Percentiles rank a stretch among this genome's conserved stretches.
Conservation (phyloP, 2,329 filamentous ascomycete species). For the Macrophomina pseudophaseolina region DNA sequence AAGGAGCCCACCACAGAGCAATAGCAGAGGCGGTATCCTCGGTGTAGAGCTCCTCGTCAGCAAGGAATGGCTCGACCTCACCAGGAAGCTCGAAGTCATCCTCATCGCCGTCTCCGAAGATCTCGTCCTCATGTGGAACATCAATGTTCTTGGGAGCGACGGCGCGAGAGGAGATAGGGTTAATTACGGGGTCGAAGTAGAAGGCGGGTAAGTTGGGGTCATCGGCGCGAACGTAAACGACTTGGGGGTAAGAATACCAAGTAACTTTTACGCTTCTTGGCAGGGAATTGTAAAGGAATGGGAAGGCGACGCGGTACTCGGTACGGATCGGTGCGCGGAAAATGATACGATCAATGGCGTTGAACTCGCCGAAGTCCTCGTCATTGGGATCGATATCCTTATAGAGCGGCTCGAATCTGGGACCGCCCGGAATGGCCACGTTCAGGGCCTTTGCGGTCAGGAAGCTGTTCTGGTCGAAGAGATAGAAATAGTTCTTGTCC, state of each 20-base stretch:
- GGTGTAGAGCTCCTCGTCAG: conserved; percentile 86
- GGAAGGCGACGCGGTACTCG: conserved; percentile 93
- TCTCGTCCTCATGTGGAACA: conserved; percentile 87
- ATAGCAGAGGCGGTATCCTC: conserved; percentile 90
- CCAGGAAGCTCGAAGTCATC: conserved; percentile 83
- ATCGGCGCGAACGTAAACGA: conserved; percentile 87
- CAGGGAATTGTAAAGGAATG: conserved; percentile 94
- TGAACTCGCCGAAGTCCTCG: conserved; percentile 99
- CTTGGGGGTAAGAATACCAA: conserved; percentile 93
- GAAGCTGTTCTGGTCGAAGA: conserved; percentile 95
- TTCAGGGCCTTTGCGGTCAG: conserved; percentile 96
- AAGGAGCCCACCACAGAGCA: conserved; percentile 96
- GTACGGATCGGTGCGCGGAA: conserved; percentile 94
- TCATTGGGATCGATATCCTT: conserved; percentile 99
- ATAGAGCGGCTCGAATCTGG: conserved; percentile 94
- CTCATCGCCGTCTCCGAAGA: conserved; percentile 87
- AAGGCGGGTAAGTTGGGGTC: conserved; percentile 91
- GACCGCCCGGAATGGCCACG: conserved; percentile 95
- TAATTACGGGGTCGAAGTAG: conserved; percentile 97
- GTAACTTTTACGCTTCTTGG: conserved; percentile 91
- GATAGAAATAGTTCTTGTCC: conserved; percentile 96
- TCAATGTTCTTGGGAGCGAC: conserved; percentile 95
- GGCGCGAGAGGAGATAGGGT: conserved; percentile 93
- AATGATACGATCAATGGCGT: conserved; percentile 98
- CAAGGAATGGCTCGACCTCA: conserved; percentile 84